A percentile compares a stretch with the other conserved stretches of the same genome.
Conservation (phyloP, 108 stramenopile species). For the Pseudonitzschia delicatissima region DNA sequence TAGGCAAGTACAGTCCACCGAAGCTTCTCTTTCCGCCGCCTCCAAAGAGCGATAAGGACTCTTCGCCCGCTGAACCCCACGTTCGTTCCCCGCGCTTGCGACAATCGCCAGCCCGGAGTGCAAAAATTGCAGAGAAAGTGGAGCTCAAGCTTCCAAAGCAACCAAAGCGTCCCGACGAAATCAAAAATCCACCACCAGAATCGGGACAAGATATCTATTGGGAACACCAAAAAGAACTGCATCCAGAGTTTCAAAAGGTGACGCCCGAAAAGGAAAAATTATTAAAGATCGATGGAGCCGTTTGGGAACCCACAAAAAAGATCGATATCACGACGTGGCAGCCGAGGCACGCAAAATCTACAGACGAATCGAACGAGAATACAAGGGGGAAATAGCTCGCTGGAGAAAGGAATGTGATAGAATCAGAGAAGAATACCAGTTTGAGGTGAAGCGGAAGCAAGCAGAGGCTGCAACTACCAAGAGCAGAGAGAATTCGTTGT, state of each 20-base stretch:
- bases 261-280: conserved; percentile 11
- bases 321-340: conserved; percentile 27
- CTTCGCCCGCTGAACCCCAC: not conserved
- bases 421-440: conserved; percentile 11
- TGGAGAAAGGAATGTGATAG: conserved; percentile 25
- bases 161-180: not conserved
- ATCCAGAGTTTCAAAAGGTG: conserved; percentile 16
- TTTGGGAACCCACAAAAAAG: conserved; percentile 20
- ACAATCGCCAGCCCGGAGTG: not conserved
- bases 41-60: not conserved
- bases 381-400: conserved; percentile 10
- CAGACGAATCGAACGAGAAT: conserved; percentile 8
- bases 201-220: conserved; percentile 30
- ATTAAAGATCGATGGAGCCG: conserved; percentile 27
- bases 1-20: conserved; percentile 37
- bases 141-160: conserved; percentile 1
- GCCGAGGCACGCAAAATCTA: conserved; percentile 26
- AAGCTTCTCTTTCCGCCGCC: conserved; percentile 25
- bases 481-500: conserved; percentile 44
- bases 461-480: conserved; percentile 4
- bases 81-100: not conserved
- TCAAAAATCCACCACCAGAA: conserved; percentile 29
- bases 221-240: conserved; percentile 18
- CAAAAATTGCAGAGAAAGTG: not conserved
- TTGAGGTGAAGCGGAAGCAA: conserved; percentile 1